These are phyloP conservation scores for Penicillium fimorum DNA, from an alignment of 495 filamentous ascomycete species.

Conservation along the genomic window DNA sequence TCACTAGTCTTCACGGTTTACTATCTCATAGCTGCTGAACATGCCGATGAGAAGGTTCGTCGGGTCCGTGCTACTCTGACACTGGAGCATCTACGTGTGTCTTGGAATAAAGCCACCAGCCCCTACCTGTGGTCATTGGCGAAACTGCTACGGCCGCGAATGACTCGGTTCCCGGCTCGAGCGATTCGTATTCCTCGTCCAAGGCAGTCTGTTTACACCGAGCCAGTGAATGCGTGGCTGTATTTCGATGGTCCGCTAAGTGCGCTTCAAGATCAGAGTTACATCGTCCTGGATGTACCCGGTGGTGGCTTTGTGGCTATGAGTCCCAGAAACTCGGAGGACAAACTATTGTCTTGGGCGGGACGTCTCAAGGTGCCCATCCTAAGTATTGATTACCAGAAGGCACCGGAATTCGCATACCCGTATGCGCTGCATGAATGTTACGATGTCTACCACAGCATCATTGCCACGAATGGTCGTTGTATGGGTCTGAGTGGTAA, in stretches of 20 bases:
- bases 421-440: constrained; percentile 95
- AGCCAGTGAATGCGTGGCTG: constrained; percentile 82
- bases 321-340: constrained; percentile 86
- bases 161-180: constrained; percentile 75
- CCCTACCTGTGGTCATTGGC: constrained; percentile 75
- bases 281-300: constrained; percentile 85
- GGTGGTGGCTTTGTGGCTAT: constrained; percentile 96
- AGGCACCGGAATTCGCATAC: constrained; percentile 92
- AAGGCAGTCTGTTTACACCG: constrained; percentile 69
- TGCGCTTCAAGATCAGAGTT: constrained; percentile 70
- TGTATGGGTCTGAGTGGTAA: constrained; percentile 82
- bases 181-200: constrained; percentile 83
- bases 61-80: constrained; percentile 83
- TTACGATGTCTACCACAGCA: constrained; percentile 86
- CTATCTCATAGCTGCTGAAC: constrained; percentile 89
- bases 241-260: constrained; percentile 90
- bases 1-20: constrained; percentile 82
- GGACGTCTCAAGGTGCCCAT: constrained; percentile 80
- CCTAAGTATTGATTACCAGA: constrained; percentile 88
- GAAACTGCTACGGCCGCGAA: constrained; percentile 68
- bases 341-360: constrained; percentile 88
- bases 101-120: constrained; percentile 91
- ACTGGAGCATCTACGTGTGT: constrained; percentile 85
- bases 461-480: constrained; percentile 71
- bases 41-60: constrained; percentile 95